Base-by-base conservation (phyloP, 495 filamentous ascomycete species). In the Aspergillus steynii region DNA sequence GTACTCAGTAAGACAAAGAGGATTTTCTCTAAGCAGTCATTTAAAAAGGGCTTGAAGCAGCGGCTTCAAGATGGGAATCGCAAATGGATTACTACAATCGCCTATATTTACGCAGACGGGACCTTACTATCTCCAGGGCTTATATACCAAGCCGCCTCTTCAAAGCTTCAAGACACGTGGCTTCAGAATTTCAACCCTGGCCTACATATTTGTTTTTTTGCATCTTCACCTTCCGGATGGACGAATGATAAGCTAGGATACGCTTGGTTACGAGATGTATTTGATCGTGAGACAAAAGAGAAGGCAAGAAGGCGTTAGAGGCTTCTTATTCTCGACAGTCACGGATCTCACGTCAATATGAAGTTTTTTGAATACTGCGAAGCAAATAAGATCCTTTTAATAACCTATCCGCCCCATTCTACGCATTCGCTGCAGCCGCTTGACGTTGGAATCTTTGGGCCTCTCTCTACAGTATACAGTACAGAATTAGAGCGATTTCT, bases 51-150 rank as follows among this genome's bases (percentile, higher is more conserved):
- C 25, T 9, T 50, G 5, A 58, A 54, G 49, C 60, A 62, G 42
- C 34, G 55, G 2, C 47, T 62, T 4, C 49, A 58, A 50, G 50
- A 62, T 62, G 49, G 55, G 5, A 61, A 61, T 61, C 27, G 29
- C 1, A 46, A 61, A 15, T 61, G 20, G 52, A 61, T 61, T 20
- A 61, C 52, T 32, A 37, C 34, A 53, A 60, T 60, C 54, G 58
- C n/a, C 7, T 60, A 50, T 54, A 60, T 60, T n/a, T 60, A 26
- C 20, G 52, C 42, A 34, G 45, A 61, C 50, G 28, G 9, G 20
- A 61, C 59, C 26, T 2, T 20, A 7, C 26, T 61, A 26, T 55
- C 29, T 12, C 52, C 52, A 8, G 59, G 34, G n/a, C 37, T 61
- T 27, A 61, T 61, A 14, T 61, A 60, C 20, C 34, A 54, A 27